Percentiles rank a stretch among this genome's conserved stretches.
Evolutionary conservation across 169 alveolate species (phyloP).

Genomic region (Eimeria praecox): DNA sequence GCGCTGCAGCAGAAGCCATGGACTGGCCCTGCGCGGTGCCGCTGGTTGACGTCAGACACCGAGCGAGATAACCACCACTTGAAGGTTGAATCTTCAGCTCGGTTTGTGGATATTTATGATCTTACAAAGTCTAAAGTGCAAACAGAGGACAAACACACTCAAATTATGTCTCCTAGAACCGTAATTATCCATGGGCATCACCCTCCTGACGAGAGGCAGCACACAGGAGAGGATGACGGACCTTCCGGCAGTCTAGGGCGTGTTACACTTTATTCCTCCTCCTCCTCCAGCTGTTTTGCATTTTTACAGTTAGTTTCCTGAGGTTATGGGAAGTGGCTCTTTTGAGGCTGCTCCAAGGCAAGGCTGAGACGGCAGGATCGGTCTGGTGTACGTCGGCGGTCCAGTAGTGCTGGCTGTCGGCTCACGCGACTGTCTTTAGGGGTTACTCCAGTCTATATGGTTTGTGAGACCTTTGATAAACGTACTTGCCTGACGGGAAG

Average conservation of each 20-base stretch:
- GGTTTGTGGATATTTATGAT: neutral
- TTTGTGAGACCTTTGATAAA: neutral
- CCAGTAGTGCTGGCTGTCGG: neutral
- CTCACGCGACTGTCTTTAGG: neutral
- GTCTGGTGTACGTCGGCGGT: slow-evolving; percentile 7
- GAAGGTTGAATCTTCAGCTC: neutral
- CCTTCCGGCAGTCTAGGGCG: neutral
- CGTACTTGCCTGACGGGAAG: neutral
- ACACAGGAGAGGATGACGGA: neutral
- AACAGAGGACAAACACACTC: neutral
- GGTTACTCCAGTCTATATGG: neutral
- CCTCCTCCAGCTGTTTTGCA: neutral
- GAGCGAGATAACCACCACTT: neutral
- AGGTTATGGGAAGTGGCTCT: neutral
- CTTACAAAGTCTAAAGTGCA: neutral
- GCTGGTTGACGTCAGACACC: slow-evolving; percentile 2
- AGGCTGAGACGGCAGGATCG: neutral
- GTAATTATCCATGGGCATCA: neutral
- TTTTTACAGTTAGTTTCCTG: neutral
- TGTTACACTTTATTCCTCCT: neutral
- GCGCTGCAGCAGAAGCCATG: slow-evolving; percentile 32
- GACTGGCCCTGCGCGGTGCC: slow-evolving; percentile 44
- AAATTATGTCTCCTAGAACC: neutral
- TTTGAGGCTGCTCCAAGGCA: neutral
- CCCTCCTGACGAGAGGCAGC: neutral